Base-by-base conservation (phyloP, 768 basidiomycete genomes). In the Mycena indigotica region DNA sequence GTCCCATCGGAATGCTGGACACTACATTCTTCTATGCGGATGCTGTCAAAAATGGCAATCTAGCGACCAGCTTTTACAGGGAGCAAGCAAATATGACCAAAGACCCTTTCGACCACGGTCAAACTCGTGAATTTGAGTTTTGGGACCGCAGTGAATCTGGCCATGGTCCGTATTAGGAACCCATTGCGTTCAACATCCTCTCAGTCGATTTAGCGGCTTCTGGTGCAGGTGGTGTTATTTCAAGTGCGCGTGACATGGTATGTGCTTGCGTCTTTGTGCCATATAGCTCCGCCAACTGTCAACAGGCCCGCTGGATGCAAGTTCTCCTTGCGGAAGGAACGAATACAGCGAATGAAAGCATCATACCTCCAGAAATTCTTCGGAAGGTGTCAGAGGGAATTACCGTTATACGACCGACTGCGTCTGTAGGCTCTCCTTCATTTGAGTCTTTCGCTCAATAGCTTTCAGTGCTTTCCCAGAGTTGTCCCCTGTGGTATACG, bases 151-250 rank as follows among this genome's bases (percentile, higher is more conserved):
- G 49, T 29, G 53, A 50, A 1, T 17, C 51, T 13, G 50, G 53
- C 25, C 28, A 53, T n/a, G 30, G 61, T 62, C 40, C 2, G 29
- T 51, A n/a, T 8, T 28, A 41, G 5, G 8, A 21, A 16, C 46
- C 19, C 26, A 15, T 52, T 53, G 17, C 25, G 41, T 44, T 28
- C 3, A 23, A 23, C 13, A 24, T 6, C 26, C 24, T 5, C 21
- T 28, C 26, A 28, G 21, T 28, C 3, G 12, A 40, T 12, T 8
- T 35, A 48, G 46, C 17, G 25, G 59, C 53, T 3, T 58, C 69
- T 8, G 69, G 69, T 3, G 55, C 61, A 17, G 69, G 69, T 5
- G 69, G 67, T 1, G 32, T 70, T 24, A 66, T 67, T 19, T 66
- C 62, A 28, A 67, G 56, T 30, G 66, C 66, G 1, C 54, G 60